A percentile compares a stretch with the other conserved stretches of the same genome.
phyloP scores from a whole-genome alignment of 495 filamentous ascomycete species.

The Xylaria palmicola region DNA sequence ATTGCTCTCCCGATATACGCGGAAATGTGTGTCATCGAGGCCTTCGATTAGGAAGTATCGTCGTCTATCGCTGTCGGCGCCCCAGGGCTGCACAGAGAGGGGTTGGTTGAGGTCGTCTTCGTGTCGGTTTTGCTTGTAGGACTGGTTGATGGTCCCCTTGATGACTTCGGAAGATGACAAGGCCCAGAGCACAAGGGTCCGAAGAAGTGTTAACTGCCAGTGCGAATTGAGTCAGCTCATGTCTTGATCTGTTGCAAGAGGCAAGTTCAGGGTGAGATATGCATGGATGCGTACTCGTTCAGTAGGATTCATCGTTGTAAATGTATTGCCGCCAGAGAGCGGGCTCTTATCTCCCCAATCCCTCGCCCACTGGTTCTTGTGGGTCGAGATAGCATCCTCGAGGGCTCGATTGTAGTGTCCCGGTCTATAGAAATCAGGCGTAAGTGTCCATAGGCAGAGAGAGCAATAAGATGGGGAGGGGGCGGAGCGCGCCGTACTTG shows the following conservation, averaged over 20 bases:
- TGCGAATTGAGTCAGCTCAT: conserved; percentile 15
- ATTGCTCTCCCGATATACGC: conserved; percentile 94
- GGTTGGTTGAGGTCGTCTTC: conserved; percentile 93
- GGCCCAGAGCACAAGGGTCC: conserved; percentile 82
- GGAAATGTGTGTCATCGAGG: conserved; percentile 87
- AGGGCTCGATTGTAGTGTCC: conserved; percentile 89
- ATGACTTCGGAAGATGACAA: conserved; percentile 86
- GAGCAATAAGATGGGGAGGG: neutral
- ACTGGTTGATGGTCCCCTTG: conserved; percentile 74
- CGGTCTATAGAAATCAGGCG: conserved; percentile 45
- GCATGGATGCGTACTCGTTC: conserved; percentile 66
- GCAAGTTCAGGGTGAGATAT: neutral
- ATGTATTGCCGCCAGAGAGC: conserved; percentile 71
- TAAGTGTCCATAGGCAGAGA: neutral
- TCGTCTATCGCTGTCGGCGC: conserved; percentile 83
- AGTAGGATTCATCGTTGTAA: conserved; percentile 73
- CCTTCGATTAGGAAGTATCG: conserved; percentile 94
- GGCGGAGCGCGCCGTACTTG: conserved; percentile 67
- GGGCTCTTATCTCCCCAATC: conserved; percentile 86
- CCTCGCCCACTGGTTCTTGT: conserved; percentile 85
- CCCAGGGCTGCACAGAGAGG: conserved; percentile 93
- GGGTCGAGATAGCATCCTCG: conserved; percentile 85
- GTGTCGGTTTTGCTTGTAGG: conserved; percentile 85
- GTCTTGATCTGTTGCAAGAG: neutral
- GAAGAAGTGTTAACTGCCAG: conserved; percentile 73